phyloP scores from a whole-genome alignment of 192 early-diverging fungal genomes.

The Backusella luteola region DNA sequence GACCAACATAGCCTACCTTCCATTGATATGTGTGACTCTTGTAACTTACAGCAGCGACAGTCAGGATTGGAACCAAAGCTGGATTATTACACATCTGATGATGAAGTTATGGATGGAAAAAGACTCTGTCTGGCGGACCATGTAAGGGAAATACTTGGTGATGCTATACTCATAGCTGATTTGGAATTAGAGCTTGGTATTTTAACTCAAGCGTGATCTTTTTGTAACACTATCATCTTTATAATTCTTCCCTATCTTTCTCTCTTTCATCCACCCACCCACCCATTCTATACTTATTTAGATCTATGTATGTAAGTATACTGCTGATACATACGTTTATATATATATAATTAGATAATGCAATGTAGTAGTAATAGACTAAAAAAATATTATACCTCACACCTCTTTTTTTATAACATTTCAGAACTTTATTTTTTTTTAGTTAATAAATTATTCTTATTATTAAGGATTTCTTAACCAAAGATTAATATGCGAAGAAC shows the following conservation, averaged over 20 bases:
- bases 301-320: background rate
- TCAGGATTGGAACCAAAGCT: background rate
- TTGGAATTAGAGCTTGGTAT: background rate
- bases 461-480: background rate
- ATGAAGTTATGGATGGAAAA: background rate
- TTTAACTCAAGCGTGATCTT: background rate
- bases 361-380: background rate
- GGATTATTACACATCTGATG: background rate
- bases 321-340: background rate
- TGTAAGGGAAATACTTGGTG: background rate
- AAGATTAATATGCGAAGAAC: background rate
- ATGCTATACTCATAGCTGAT: background rate
- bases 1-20: background rate
- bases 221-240: background rate
- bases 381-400: background rate
- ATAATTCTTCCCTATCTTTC: background rate
- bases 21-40: background rate
- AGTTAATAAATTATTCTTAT: background rate
- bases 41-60: background rate
- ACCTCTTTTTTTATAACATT: background rate
- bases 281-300: background rate
- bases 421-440: background rate
- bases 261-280: background rate
- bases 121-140: background rate
- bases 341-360: background rate